Conservation (phyloP, 257 asterid species). For the Salvia miltiorrhiza region DNA sequence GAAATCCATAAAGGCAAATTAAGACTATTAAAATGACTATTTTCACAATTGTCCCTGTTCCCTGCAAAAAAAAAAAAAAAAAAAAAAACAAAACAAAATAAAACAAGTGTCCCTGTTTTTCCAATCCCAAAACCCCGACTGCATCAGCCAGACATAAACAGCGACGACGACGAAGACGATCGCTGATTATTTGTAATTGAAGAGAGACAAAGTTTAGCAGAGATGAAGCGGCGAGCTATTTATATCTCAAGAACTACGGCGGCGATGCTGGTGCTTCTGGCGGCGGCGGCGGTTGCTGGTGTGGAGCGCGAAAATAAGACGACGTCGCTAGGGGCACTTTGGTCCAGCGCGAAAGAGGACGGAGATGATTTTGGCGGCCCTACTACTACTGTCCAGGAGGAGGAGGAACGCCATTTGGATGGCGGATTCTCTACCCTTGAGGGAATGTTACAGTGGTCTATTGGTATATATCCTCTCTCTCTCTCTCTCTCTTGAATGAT, state of each 20-base stretch:
- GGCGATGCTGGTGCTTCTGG: slow-evolving; percentile 20
- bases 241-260: not conserved
- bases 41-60: too few relatives aligned
- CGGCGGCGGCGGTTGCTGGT: slow-evolving; percentile 9
- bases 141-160: not conserved
- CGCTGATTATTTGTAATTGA: not conserved
- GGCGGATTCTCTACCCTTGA: slow-evolving; percentile 92
- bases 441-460: slow-evolving; percentile 90
- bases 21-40: too few relatives aligned
- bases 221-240: slow-evolving; percentile 25
- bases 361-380: slow-evolving; percentile 30
- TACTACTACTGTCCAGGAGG: slow-evolving; percentile 20
- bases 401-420: slow-evolving; percentile 39
- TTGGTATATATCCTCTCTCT: slow-evolving; percentile 41
- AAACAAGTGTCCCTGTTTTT: not conserved
- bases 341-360: slow-evolving; percentile 53
- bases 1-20: too few relatives aligned
- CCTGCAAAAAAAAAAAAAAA: too few relatives aligned
- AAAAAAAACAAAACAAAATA: too few relatives aligned
- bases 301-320: slow-evolving; percentile 42
- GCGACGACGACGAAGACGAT: slow-evolving; percentile 5
- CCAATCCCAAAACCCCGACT: not conserved
- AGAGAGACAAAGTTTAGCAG: not conserved
- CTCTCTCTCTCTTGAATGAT: not conserved
- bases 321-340: slow-evolving; percentile 33